These are phyloP conservation scores for Ceratocystis albifundus DNA, from an alignment of 2,329 filamentous ascomycete genomes.

Conservation along the genomic window DNA sequence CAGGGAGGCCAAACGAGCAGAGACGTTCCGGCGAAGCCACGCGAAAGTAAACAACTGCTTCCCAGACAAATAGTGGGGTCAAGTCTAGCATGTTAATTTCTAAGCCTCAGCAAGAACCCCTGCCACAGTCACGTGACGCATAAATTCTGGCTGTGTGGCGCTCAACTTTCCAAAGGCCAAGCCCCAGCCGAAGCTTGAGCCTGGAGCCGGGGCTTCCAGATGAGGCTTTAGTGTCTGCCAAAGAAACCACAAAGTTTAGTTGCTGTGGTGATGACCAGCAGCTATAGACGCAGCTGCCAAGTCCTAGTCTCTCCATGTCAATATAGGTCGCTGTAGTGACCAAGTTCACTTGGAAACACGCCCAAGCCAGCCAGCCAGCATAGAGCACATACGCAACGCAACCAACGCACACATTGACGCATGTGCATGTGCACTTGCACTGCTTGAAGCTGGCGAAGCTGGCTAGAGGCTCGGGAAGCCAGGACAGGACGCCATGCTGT, in stretches of 20 bases:
- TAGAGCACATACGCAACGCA: background rate
- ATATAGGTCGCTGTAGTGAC: constrained; percentile 20
- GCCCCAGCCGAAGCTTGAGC: too few species aligned
- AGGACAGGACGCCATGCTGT: constrained; percentile 8
- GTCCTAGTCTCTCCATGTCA: constrained; percentile 13
- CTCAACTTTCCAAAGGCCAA: too few species aligned
- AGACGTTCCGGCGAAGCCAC: background rate
- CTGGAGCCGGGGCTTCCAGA: background rate
- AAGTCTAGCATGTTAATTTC: background rate
- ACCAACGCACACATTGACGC: background rate
- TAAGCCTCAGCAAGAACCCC: background rate
- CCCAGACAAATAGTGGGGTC: constrained; percentile 2
- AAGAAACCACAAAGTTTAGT: constrained; percentile 5
- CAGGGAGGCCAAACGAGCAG: too few species aligned
- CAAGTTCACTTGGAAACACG: constrained; percentile 10
- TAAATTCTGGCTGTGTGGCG: background rate
- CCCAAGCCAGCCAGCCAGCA: constrained; percentile 8
- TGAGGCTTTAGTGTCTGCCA: background rate
- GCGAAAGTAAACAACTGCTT: background rate
- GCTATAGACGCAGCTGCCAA: constrained; percentile 15
- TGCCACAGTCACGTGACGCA: background rate
- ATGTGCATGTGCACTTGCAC: background rate
- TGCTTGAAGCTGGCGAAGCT: background rate
- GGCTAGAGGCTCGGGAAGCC: background rate
- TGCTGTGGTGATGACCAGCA: constrained; percentile 18